Base-by-base conservation (phyloP, 352 stramenopile genomes). In the Pythium guiyangense region DNA sequence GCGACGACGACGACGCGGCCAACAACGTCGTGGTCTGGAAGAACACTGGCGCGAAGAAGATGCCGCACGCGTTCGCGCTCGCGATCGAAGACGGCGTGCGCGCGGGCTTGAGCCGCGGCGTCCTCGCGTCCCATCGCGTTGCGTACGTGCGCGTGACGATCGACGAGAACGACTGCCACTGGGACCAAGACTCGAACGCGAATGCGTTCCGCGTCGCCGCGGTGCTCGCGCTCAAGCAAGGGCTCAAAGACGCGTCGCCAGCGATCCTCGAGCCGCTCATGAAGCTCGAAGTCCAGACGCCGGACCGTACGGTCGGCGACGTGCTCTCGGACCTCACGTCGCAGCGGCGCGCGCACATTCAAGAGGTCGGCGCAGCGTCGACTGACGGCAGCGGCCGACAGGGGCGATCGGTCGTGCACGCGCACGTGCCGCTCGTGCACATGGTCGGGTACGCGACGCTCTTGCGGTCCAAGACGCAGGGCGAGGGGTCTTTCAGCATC, bases 401-500 rank as follows among this genome's bases (percentile, higher is more conserved):
- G 15, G 71, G 70, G 4, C 84, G 78, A 26, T 80, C 79, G 4
- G 69, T 86, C 40, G 71, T 94, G 26, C 64, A 82, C 50, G 77
- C 77, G 5, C 65, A 90, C 42, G 82, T 91, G 44, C 82, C 84
- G 37, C 63, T 92, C 22, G 71, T 64, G 39, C 64, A 89, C 67
- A 90, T 94, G 79, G 71, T 94, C 40, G 84, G 84, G 6, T 94
- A 90, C 60, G 73, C 84, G 42, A 94, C 84, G 15, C 44, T 84
- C 22, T 53, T 94, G 47, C 84, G 84, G 6, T 94, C 84, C 9
- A 87, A 82, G 59, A 94, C 84, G 10, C 74, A 88, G 55, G 81
- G 84, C 40, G 75, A 93, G 71, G 83, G 78, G 29, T 81, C 73
- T n/a, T 93, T 93, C 58, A 76, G 67, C 26, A 90, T 90, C 44